Evolutionary conservation across 2,329 filamentous ascomycete species (phyloP).

Genomic region (Verticillium nubilum): DNA sequence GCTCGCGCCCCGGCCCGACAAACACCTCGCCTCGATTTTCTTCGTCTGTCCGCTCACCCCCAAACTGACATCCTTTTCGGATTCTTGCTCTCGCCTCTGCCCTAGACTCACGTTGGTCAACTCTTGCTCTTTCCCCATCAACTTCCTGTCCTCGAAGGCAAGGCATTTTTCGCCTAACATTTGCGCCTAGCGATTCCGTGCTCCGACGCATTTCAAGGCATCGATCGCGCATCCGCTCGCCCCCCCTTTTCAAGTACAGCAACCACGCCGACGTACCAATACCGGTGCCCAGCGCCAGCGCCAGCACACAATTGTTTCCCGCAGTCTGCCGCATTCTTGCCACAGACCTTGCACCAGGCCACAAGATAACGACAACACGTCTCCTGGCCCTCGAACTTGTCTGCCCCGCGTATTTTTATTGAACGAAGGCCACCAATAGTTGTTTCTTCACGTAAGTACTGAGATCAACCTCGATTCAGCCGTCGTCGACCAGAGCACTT

Average conservation of each 20-base stretch:
- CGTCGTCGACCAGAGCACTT: not conserved
- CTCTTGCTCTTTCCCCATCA: not conserved
- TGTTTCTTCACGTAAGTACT: not conserved
- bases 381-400: not conserved
- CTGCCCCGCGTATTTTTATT: not conserved
- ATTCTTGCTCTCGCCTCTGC: not conserved
- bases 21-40: not conserved
- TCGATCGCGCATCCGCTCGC: not conserved
- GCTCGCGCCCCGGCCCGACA: not conserved
- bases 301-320: not conserved
- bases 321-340: not conserved
- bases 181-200: not conserved
- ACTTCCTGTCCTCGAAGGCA: not conserved
- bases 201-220: not conserved
- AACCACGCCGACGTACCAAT: not conserved
- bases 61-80: not conserved
- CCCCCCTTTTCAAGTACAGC: not conserved
- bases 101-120: not conserved
- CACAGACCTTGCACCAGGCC: not conserved
- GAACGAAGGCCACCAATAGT: not conserved
- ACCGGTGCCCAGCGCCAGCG: not conserved
- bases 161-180: not conserved
- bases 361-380: not conserved
- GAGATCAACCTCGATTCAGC: not conserved
- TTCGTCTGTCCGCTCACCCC: not conserved